Evolutionary conservation across 1,284 basidiomycete genomes (phyloP).

Genomic region (Irpex rosettiformis): DNA sequence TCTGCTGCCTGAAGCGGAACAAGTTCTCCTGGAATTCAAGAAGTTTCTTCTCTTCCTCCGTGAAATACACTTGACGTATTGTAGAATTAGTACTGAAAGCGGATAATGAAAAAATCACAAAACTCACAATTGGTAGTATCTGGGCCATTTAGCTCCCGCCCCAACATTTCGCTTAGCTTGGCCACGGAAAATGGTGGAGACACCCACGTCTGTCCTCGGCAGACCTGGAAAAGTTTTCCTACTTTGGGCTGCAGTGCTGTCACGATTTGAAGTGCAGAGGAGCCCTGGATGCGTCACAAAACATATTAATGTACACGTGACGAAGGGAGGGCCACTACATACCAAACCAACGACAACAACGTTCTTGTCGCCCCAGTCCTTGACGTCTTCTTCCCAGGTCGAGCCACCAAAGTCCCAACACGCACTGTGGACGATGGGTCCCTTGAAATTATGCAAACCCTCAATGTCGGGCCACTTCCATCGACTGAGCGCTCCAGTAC

Average conservation of each 20-base stretch:
- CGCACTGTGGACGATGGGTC: slow-evolving; percentile 34
- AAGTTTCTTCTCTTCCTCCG: slow-evolving; percentile 46
- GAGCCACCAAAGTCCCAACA: slow-evolving; percentile 47
- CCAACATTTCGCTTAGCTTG: slow-evolving; percentile 35
- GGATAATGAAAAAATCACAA: background rate
- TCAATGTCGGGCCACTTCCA: slow-evolving; percentile 19
- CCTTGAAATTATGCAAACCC: slow-evolving; percentile 17
- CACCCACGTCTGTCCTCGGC: slow-evolving; percentile 62
- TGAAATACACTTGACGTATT: slow-evolving; percentile 41
- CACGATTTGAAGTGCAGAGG: slow-evolving; percentile 63
- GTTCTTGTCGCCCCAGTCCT: slow-evolving; percentile 49
- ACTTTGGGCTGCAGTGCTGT: slow-evolving; percentile 55
- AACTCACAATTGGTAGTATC: slow-evolving; percentile 40
- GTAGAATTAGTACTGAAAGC: too few species aligned
- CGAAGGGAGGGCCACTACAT: slow-evolving; percentile 22
- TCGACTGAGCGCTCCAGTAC: slow-evolving; percentile 12
- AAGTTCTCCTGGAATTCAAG: slow-evolving; percentile 49
- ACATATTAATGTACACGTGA: too few species aligned
- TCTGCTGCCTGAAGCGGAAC: slow-evolving; percentile 42
- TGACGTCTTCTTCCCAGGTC: slow-evolving; percentile 44
- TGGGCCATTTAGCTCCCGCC: slow-evolving; percentile 26
- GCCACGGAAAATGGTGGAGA: slow-evolving; percentile 44
- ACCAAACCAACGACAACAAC: slow-evolving; percentile 65
- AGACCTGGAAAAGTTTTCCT: slow-evolving; percentile 49
- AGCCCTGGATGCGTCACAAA: too few species aligned